Base-by-base conservation (phyloP, 2,329 filamentous ascomycete species). In the Monosporascus sp. region DNA sequence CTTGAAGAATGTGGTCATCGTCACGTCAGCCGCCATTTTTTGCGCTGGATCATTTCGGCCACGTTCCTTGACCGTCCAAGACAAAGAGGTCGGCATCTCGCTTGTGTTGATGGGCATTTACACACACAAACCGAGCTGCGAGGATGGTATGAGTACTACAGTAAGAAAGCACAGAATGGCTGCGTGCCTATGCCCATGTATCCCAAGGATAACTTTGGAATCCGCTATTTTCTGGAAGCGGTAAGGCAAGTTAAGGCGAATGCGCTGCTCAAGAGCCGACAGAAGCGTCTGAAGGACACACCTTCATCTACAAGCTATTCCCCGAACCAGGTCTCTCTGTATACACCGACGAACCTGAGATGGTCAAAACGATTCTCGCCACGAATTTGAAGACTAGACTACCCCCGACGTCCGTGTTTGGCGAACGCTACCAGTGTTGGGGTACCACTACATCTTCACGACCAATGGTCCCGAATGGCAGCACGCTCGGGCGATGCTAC, bases 331-430 rank as follows among this genome's bases (percentile, higher is more conserved):
- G 9, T 3, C 48, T 54, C 3, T 51, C 48, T 2, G 51, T 68
- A 17, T 52, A 51, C 3, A 66, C 65, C 6, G 61, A 63, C 41
- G 65, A 67, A 16, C 60, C 62, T 0, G 63, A 65, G 24, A 85
- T 85, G 58, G 60, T 86, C 48, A 82, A 84, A 63, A 70, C 79
- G 0, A 68, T 84, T 2, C 71, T 85, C 7, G 73, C 76, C 4
- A 74, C 73, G 1, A 69, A 76, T 20, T 68, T 61, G 74, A 78
- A 40, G 77, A 82, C 54, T 86, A 78, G 68, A 68, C 65, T 17
- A 63, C 82, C 24, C 75, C 68, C 0, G 64, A 61, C 2, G 60
- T 70, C 22, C 64, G 75, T 5, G 60, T 72, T 14, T 57, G 63
- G 24, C 64, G 73, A 1, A 67, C 75, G 40, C 63, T 70, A 5